A percentile compares a stretch with the other conserved stretches of the same genome.
Conservation (phyloP, 1,284 basidiomycete species). For the Moesziomyces globuligerus region DNA sequence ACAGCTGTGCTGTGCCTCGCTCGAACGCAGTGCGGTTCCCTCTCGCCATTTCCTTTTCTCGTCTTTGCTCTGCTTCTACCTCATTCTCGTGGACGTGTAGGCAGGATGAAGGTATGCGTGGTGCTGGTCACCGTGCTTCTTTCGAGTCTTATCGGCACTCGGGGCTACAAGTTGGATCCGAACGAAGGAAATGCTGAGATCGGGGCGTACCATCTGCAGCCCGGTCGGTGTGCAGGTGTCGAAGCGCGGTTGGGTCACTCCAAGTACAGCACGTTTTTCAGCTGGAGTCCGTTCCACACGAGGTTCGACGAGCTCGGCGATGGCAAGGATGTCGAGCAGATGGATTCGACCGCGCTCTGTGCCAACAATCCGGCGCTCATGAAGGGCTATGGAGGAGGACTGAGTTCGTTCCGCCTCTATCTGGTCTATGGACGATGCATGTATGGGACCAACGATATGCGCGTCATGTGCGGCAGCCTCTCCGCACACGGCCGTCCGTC, state of each 20-base stretch:
- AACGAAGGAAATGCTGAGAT: slow-evolving; percentile 24
- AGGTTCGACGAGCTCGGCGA: slow-evolving; percentile 7
- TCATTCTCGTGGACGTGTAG: neutral
- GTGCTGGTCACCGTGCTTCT: neutral
- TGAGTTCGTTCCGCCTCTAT: slow-evolving; percentile 17
- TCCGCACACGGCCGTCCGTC: slow-evolving; percentile 15
- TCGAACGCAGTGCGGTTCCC: too few relatives aligned
- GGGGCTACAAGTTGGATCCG: slow-evolving; percentile 16
- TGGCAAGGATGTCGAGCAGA: slow-evolving; percentile 2
- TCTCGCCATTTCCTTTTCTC: neutral
- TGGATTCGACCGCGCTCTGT: slow-evolving; percentile 26
- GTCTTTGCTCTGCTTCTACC: neutral
- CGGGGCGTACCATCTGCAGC: slow-evolving; percentile 35
- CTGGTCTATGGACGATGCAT: slow-evolving; percentile 31
- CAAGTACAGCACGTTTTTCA: slow-evolving; percentile 16
- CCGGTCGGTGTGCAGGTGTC: slow-evolving; percentile 22
- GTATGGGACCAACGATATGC: slow-evolving; percentile 20
- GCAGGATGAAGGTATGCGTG: neutral
- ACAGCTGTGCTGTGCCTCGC: too few relatives aligned
- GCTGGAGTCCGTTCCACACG: slow-evolving; percentile 8
- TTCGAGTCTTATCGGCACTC: neutral
- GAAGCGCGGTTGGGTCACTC: slow-evolving; percentile 12
- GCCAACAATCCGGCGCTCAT: slow-evolving; percentile 23
- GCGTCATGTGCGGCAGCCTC: slow-evolving; percentile 18
- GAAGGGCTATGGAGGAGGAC: slow-evolving; percentile 26